Conservation (phyloP, 164 flowering plant species). For the Kingdonia uniflora region DNA sequence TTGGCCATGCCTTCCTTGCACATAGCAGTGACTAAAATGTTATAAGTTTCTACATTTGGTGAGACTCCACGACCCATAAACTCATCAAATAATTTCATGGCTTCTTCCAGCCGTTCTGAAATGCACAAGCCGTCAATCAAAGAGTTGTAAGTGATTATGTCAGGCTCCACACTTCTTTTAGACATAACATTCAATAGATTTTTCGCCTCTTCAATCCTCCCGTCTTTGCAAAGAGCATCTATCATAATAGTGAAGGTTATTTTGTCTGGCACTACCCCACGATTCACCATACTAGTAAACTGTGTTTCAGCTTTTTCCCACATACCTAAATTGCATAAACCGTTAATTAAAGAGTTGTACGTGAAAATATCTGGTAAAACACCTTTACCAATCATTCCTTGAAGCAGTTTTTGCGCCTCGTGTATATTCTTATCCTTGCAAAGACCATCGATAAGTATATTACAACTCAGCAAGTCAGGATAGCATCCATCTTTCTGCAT, state of each 20-base stretch:
- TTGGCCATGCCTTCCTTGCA: slow-evolving; percentile 5
- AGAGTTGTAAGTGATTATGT: background rate
- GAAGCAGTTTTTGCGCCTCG: no score
- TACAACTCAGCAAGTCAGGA: no score
- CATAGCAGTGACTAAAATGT: background rate
- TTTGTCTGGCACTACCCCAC: background rate
- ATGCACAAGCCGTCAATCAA: slow-evolving; percentile 1
- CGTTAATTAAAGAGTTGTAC: no score
- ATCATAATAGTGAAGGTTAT: background rate
- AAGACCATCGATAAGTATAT: no score
- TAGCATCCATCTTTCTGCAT: no score
- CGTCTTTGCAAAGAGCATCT: slow-evolving; percentile 5
- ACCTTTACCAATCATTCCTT: no score
- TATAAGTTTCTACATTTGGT: slow-evolving; percentile 3
- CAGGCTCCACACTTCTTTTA: slow-evolving; percentile 1
- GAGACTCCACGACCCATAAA: slow-evolving; percentile 1
- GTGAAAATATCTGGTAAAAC: no score
- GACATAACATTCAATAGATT: background rate
- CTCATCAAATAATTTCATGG: background rate
- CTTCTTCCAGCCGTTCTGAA: slow-evolving; percentile 2
- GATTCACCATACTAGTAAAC: no score
- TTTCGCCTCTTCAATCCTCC: background rate
- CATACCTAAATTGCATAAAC: no score
- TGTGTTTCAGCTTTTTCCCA: no score
- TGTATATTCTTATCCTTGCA: no score